These are phyloP conservation scores for Thermochaetoides thermophila DNA, from an alignment of 495 filamentous ascomycete species.

Conservation along the genomic window DNA sequence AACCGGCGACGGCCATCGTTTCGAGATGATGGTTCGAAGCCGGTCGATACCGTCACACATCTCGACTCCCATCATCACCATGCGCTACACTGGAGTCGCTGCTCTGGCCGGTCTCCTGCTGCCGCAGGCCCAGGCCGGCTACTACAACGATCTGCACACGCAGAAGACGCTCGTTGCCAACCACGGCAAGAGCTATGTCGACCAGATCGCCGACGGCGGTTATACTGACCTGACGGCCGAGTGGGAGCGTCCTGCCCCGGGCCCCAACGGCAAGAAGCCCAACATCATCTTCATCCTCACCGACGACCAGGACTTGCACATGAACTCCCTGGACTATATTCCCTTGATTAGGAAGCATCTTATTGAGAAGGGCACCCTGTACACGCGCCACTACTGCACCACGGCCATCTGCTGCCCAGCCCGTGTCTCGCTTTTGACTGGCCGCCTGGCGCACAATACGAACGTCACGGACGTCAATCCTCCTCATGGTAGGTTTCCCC, in stretches of 20 bases:
- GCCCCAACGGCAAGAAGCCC: slow-evolving; percentile 17
- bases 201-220: slow-evolving; percentile 4
- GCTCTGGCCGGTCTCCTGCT: slow-evolving; percentile 11
- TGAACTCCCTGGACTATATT: slow-evolving; percentile 44
- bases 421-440: slow-evolving; percentile 48
- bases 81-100: slow-evolving; percentile 7
- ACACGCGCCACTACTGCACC: slow-evolving; percentile 44
- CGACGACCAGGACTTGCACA: slow-evolving; percentile 50
- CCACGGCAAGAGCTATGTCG: too few relatives aligned
- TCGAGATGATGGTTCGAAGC: too few relatives aligned
- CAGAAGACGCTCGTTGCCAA: too few relatives aligned
- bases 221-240: not conserved
- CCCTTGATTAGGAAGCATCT: slow-evolving; percentile 39
- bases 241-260: too few relatives aligned
- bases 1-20: too few relatives aligned
- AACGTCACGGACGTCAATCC: slow-evolving; percentile 58
- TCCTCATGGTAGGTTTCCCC: slow-evolving; percentile 34
- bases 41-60: too few relatives aligned
- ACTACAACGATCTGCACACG: not conserved
- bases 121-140: slow-evolving; percentile 1
- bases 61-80: slow-evolving; percentile 1
- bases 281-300: slow-evolving; percentile 53
- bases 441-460: slow-evolving; percentile 55
- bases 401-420: slow-evolving; percentile 52
- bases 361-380: slow-evolving; percentile 39